Conservation (phyloP, 2,329 filamentous ascomycete species). For the Clonostachys rosea region DNA sequence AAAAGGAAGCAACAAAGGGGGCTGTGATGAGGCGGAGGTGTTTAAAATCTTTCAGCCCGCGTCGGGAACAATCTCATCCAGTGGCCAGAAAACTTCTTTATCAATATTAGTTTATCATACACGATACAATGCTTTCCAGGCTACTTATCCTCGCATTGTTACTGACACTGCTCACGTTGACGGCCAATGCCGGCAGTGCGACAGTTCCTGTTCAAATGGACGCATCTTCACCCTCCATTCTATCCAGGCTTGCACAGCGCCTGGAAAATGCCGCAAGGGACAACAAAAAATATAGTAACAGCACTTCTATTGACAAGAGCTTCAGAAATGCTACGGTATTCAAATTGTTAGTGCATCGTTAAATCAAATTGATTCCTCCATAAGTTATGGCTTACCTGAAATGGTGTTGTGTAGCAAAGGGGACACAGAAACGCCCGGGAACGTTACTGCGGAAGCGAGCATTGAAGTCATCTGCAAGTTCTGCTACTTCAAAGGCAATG, state of each 20-base stretch:
- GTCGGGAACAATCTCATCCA: too few relatives aligned
- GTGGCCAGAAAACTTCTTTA: too few relatives aligned
- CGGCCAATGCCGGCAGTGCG: too few relatives aligned
- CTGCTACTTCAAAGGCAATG: constrained; percentile 45
- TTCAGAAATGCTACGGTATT: constrained; percentile 32
- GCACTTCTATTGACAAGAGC: constrained; percentile 26
- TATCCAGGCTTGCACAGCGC: neutral
- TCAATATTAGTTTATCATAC: too few relatives aligned
- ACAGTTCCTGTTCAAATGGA: too few relatives aligned
- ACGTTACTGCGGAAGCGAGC: neutral
- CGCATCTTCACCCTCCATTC: neutral
- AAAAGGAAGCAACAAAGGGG: too few relatives aligned
- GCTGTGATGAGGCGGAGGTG: too few relatives aligned
- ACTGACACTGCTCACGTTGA: too few relatives aligned
- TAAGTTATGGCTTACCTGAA: neutral
- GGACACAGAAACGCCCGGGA: neutral
- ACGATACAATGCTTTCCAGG: too few relatives aligned
- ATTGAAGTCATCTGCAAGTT: constrained; percentile 39
- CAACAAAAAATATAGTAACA: constrained; percentile 10
- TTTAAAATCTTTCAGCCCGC: too few relatives aligned
- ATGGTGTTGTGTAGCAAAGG: neutral
- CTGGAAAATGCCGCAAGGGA: neutral
- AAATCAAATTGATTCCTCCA: constrained; percentile 7
- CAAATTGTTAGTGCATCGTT: constrained; percentile 17
- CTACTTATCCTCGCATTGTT: too few relatives aligned